Base-by-base conservation (phyloP, 1,139 yeast genomes). In the Pichia sp. region DNA sequence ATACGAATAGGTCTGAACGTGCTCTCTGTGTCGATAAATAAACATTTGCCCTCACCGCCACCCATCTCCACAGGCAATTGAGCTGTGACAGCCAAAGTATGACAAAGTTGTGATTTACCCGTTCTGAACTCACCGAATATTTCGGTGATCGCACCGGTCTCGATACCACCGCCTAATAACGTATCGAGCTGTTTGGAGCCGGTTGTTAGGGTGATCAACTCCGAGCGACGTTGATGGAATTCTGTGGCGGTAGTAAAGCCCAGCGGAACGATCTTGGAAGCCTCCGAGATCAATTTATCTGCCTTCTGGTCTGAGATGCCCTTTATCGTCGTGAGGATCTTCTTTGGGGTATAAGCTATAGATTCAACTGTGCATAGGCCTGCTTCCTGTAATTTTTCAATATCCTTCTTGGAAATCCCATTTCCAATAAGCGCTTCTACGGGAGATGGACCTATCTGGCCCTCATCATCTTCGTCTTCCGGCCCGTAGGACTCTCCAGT, bases 241-340 rank as follows among this genome's bases (percentile, higher is more conserved):
- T 92, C 98, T 1, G 96, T 86, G 3, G 99, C 99, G 0, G 99
- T 93, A 34, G 97, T 93, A 74, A 93, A 95, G 0, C 99, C 99
- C 82, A 95, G 81, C 9, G 97, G 97, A 2, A 93, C 98, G 53
- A 85, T 74, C 63, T 87, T 84, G 42, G 95, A 81, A 0, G 98
- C 97, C 64, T 89, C 97, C 45, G 77, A 77, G 53, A 91, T 74
- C 53, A 93, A 75, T 64, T 84, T 84, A 64, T 91, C 98, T 0
- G 98, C 98, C 69, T 95, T 95, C 52, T 95, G 93, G 68, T 95
- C 99, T 30, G 96, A 87, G 46, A 93, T 91, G 48, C 99, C 99
- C 68, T 90, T 91, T 50, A 95, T 88, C 6, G 80, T 78, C 50
- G 88, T 73, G 50, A 93, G 75, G 9, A 81, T 83, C 63, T 95